These are phyloP conservation scores for Aspergillus sp. DNA, from an alignment of 2,329 filamentous ascomycete genomes.

Conservation along the genomic window DNA sequence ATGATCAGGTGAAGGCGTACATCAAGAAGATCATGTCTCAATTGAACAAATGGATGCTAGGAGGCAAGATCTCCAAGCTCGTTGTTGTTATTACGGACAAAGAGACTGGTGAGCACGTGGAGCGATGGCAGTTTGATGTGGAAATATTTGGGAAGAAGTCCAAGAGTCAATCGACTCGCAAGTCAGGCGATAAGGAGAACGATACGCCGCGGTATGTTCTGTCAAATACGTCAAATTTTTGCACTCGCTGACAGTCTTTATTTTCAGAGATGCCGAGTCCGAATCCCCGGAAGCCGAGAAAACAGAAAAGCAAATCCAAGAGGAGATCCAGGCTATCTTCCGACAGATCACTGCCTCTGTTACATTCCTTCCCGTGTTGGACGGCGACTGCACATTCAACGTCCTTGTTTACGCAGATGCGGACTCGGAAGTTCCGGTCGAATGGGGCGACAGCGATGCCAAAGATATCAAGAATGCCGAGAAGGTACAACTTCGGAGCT, in stretches of 20 bases:
- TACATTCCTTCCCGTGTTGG: conserved; percentile 90
- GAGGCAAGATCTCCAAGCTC: conserved; percentile 94
- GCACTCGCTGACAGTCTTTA: conserved; percentile 1
- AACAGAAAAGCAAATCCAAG: conserved; percentile 89
- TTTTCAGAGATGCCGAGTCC: conserved; percentile 29
- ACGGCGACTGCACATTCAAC: conserved; percentile 97
- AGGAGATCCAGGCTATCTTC: conserved; percentile 95
- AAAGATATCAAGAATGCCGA: conserved; percentile 95
- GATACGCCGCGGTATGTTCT: conserved; percentile 52
- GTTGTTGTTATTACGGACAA: conserved; percentile 97
- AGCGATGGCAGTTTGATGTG: conserved; percentile 98
- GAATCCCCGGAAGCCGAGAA: conserved; percentile 59
- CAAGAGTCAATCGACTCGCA: conserved; percentile 52
- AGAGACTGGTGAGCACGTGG: conserved; percentile 92
- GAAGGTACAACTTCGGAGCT: conserved; percentile 91
- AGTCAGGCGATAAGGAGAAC: conserved; percentile 69
- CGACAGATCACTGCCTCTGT: conserved; percentile 97
- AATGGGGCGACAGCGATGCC: conserved; percentile 97
- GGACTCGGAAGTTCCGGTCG: conserved; percentile 92
- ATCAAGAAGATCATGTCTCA: conserved; percentile 99
- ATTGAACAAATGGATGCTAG: conserved; percentile 95
- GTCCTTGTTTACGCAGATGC: conserved; percentile 97
- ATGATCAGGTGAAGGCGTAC: conserved; percentile 98
- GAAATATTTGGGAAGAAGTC: conserved; percentile 57
- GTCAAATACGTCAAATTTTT: neutral